These are phyloP conservation scores for Phytophthora agathidicida DNA, from an alignment of 352 stramenopile genomes.

Conservation along the genomic window DNA sequence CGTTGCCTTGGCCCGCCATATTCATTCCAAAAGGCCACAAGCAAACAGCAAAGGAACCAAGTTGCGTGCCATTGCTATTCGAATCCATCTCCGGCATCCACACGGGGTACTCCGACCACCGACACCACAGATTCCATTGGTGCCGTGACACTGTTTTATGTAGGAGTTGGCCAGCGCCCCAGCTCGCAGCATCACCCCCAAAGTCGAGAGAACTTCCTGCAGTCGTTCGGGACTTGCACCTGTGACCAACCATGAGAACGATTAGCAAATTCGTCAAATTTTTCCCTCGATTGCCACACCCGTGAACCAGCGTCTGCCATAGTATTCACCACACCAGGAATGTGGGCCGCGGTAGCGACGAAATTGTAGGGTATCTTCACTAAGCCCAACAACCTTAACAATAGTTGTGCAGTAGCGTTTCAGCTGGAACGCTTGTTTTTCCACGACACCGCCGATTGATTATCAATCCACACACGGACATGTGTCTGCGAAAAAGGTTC, in stretches of 20 bases:
- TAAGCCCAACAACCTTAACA: not conserved
- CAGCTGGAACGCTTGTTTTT: conserved; percentile 12
- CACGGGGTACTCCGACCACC: not conserved
- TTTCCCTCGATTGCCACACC: not conserved
- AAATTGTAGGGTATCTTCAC: conserved; percentile 12
- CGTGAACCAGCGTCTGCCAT: conserved; percentile 6
- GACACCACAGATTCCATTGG: conserved; percentile 8
- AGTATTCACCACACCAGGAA: conserved; percentile 4
- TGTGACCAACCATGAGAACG: conserved; percentile 5
- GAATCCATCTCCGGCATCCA: not conserved
- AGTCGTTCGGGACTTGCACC: too few relatives aligned
- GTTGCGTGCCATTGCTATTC: conserved; percentile 2
- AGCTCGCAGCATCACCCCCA: conserved; percentile 3
- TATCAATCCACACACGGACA: conserved; percentile 26
- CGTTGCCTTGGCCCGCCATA: not conserved
- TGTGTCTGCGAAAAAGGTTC: not conserved
- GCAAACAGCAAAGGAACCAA: conserved; percentile 11
- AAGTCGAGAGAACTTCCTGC: conserved; percentile 1
- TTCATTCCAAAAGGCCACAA: conserved; percentile 20
- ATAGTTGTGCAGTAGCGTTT: not conserved
- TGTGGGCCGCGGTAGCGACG: not conserved
- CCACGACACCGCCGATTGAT: conserved; percentile 16
- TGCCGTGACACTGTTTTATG: too few relatives aligned
- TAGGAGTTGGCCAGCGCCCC: not conserved
- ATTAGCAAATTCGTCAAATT: conserved; percentile 5